Percentiles rank a stretch among this genome's conserved stretches.
Evolutionary conservation across 768 basidiomycete species (phyloP).

Genomic region (Phaffia australis): DNA sequence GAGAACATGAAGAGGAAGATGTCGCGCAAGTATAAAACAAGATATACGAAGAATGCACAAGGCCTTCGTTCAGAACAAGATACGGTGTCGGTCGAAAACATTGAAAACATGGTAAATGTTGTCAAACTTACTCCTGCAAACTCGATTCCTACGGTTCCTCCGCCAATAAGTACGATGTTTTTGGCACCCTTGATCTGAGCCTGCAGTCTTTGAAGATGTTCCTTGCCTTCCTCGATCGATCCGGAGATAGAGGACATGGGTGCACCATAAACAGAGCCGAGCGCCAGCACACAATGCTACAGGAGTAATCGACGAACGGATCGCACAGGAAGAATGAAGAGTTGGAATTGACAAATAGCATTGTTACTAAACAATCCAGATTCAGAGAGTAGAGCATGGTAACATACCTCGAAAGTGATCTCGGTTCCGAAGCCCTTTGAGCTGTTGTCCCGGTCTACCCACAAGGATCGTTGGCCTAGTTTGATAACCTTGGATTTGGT

Average conservation of each 20-base stretch:
- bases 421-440: background rate
- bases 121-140: no score
- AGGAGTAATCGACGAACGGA: background rate
- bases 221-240: background rate
- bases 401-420: constrained; percentile 16
- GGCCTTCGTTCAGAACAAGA: no score
- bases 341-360: background rate
- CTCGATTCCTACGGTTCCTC: no score
- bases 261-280: constrained; percentile 17
- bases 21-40: no score
- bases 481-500: constrained; percentile 12
- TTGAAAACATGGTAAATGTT: no score
- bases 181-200: background rate
- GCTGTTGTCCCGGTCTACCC: background rate
- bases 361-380: background rate
- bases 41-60: no score
- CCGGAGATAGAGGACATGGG: background rate
- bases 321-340: background rate
- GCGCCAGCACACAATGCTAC: constrained; percentile 13
- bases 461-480: constrained; percentile 5
- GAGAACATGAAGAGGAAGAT: no score
- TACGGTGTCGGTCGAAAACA: no score
- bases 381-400: background rate
- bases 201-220: constrained; percentile 3
- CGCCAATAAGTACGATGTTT: no score